Evolutionary conservation across 2,329 filamentous ascomycete genomes (phyloP).

Genomic region (Fusarium dimerum): DNA sequence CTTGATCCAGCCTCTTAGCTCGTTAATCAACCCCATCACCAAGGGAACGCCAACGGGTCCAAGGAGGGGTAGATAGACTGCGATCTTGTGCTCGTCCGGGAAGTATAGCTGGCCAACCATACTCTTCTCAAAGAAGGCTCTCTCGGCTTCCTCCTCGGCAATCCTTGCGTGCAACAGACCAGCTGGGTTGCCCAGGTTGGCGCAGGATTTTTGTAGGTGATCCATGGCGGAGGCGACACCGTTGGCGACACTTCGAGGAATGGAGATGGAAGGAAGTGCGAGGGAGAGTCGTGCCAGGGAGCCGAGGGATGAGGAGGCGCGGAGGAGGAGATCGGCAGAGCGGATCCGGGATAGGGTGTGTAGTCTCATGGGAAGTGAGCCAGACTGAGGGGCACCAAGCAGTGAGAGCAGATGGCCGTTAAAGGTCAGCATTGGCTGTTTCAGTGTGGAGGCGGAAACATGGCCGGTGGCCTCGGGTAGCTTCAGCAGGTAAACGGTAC

Average conservation of each 20-base stretch:
- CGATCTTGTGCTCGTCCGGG: conserved; percentile 96
- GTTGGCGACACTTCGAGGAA: conserved; percentile 82
- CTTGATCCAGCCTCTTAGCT: conserved; percentile 66
- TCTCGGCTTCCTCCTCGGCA: conserved; percentile 86
- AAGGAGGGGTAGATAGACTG: conserved; percentile 88
- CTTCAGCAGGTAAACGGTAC: conserved; percentile 64
- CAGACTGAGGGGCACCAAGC: conserved; percentile 78
- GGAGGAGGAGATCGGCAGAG: conserved; percentile 80
- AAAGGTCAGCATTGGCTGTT: conserved; percentile 83
- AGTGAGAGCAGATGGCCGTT: conserved; percentile 87
- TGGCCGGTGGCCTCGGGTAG: conserved; percentile 45
- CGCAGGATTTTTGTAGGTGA: conserved; percentile 77
- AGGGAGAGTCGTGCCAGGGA: conserved; percentile 83
- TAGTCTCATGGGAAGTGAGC: conserved; percentile 81
- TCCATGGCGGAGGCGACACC: conserved; percentile 78
- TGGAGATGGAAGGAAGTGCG: conserved; percentile 86
- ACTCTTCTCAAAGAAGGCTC: conserved; percentile 96
- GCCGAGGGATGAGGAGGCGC: conserved; percentile 91
- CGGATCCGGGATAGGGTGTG: conserved; percentile 84
- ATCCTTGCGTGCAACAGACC: conserved; percentile 80
- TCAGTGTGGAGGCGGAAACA: conserved; percentile 67
- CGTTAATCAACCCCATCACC: conserved; percentile 79
- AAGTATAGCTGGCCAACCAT: conserved; percentile 99
- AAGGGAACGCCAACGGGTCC: conserved; percentile 90
- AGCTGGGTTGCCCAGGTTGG: conserved; percentile 62